Evolutionary conservation across 1,284 basidiomycete genomes (phyloP).

Genomic region (Moesziomyces antarcticus): DNA sequence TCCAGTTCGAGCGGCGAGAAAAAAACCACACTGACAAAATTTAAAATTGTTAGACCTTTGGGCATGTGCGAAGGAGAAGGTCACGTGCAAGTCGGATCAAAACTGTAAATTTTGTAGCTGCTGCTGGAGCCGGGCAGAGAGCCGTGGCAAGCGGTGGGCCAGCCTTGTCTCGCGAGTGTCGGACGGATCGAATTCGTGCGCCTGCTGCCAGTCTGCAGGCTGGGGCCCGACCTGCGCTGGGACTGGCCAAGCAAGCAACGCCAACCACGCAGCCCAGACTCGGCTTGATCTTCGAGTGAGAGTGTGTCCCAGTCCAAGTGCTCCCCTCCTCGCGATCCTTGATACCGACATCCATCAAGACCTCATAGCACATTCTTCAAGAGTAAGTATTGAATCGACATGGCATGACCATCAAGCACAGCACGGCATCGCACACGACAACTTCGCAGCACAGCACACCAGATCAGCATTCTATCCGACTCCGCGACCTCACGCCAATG

Average conservation of each 20-base stretch:
- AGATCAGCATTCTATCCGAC: neutral
- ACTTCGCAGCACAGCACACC: slow-evolving; percentile 1
- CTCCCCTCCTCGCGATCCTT: slow-evolving; percentile 44
- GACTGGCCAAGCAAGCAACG: neutral
- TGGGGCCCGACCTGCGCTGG: neutral
- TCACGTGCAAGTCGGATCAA: slow-evolving; percentile 5
- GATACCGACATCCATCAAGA: slow-evolving; percentile 52
- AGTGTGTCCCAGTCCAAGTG: slow-evolving; percentile 16
- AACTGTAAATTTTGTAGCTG: slow-evolving; percentile 7
- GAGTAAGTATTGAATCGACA: slow-evolving; percentile 36
- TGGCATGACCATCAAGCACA: slow-evolving; percentile 21
- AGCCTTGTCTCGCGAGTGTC: too few species aligned
- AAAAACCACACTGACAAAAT: neutral
- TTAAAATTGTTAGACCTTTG: neutral
- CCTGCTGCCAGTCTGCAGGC: neutral
- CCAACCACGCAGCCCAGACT: neutral
- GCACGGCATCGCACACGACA: slow-evolving; percentile 15
- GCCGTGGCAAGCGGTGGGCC: too few species aligned
- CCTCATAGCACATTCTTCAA: slow-evolving; percentile 49
- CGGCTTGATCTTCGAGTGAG: neutral
- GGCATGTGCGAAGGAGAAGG: too few species aligned
- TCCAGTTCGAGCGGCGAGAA: too few species aligned
- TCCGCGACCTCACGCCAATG: neutral
- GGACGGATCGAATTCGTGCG: too few species aligned
- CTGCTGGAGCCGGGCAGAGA: too few species aligned